These are phyloP conservation scores for Hypholoma fasciculare DNA, from an alignment of 768 basidiomycete genomes.

Conservation along the genomic window DNA sequence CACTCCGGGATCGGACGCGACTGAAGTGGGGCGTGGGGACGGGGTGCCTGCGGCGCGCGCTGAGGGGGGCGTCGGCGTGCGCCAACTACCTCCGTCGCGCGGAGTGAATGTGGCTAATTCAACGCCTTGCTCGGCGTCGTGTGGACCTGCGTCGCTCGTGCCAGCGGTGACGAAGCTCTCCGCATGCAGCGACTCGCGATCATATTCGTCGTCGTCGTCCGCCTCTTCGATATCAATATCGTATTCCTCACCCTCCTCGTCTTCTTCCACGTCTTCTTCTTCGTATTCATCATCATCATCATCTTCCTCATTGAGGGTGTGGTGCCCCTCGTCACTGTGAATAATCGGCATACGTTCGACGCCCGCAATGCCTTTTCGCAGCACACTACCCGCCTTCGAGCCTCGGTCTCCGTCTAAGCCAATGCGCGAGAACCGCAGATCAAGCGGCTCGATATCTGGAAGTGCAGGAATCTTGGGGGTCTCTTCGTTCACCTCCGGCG, in stretches of 20 bases:
- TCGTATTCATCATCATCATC: conserved; percentile 31
- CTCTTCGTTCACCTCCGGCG: background rate
- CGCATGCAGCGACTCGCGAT: conserved; percentile 48
- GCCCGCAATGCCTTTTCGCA: conserved; percentile 14
- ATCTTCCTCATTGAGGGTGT: conserved; percentile 22
- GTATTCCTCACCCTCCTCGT: conserved; percentile 21
- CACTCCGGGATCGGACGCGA: background rate
- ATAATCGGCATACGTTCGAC: conserved; percentile 41
- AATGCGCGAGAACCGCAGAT: conserved; percentile 55
- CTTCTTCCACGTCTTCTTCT: conserved; percentile 7
- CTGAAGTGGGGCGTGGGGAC: background rate
- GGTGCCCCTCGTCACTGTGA: conserved; percentile 34
- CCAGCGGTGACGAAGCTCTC: conserved; percentile 60
- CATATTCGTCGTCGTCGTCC: conserved; percentile 31
- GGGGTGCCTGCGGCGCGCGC: background rate
- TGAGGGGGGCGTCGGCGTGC: background rate
- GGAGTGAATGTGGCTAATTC: conserved; percentile 10
- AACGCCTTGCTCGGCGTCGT: conserved; percentile 9
- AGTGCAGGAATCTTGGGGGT: conserved; percentile 22
- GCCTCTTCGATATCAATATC: conserved; percentile 18
- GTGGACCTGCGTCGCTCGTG: conserved; percentile 15
- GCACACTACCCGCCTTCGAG: conserved; percentile 5
- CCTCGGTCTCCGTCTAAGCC: conserved; percentile 25
- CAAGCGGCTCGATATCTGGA: conserved; percentile 60
- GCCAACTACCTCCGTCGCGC: background rate